Base-by-base conservation (phyloP, 2,329 filamentous ascomycete species). In the Phialophora chinensis region DNA sequence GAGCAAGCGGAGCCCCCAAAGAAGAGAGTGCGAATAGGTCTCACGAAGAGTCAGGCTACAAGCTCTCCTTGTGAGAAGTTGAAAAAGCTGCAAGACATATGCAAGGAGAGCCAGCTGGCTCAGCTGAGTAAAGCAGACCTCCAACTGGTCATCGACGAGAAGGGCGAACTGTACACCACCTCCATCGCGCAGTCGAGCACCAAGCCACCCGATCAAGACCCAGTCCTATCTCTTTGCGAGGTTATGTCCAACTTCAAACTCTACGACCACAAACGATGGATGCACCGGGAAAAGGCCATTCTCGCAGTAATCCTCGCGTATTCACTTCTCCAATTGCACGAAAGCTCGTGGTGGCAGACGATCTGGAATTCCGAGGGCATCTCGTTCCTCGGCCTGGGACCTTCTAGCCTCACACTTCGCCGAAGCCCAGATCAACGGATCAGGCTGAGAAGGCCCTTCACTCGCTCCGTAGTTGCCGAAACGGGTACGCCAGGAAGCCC, bases 191-290 rank as follows among this genome's bases (percentile, higher is more conserved):
- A 25, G 23, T 31, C 29, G 29, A 31, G 29, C 23, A 25, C 29
- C 29, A 7, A 31, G 29, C 29, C 23, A 25, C 23, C 23, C 23
- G 23, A 25, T 25, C 29, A 7, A 27, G 14, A 54, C 50, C 50
- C 20, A 11, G 12, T 33, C 2, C 31, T 33, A 10, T 33, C 31
- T 8, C 31, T 33, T 11, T 11, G 10, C 23, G 50, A 54, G 20
- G 27, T 54, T 10, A 54, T 54, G 8, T 54, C 31, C 4, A 17
- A 38, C 17, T 49, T 62, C 49, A 35, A 54, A 11, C 25, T 54
- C 25, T 62, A 62, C 3, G 31, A 54, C 12, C 6, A 62, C 33
- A 62, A 62, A 25, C 44, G 49, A 17, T 62, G 49, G 60, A 12
- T 62, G 25, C 49, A 54, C 2, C 20, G 49, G 17, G 60, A 62